These are phyloP conservation scores for Adansonia gregorii DNA, from an alignment of 441 rosid species.

Conservation along the genomic window DNA sequence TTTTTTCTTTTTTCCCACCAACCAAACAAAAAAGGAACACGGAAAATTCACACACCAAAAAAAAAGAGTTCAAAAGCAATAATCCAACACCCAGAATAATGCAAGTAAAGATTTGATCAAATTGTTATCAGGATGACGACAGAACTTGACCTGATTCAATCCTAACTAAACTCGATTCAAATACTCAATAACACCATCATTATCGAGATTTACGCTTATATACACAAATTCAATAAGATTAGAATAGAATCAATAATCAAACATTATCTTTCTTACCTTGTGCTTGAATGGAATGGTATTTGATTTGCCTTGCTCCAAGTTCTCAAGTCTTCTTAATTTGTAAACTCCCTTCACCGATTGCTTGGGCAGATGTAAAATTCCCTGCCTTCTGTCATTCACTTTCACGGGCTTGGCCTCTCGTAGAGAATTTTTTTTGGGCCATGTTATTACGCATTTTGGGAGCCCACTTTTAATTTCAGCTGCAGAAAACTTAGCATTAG, in stretches of 20 bases:
- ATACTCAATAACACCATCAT: not conserved
- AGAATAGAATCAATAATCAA: not conserved
- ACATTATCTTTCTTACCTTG: constrained; percentile 10
- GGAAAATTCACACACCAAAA: constrained; percentile 8
- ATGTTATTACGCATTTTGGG: too few relatives aligned
- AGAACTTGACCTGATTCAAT: not conserved
- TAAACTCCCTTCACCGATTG: not conserved
- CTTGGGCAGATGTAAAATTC: too few relatives aligned
- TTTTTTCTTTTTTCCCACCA: not conserved
- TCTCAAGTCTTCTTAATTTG: not conserved
- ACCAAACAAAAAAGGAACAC: constrained; percentile 11
- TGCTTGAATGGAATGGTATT: not conserved
- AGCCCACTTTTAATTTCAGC: too few relatives aligned
- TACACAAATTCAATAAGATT: not conserved
- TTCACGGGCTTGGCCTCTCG: too few relatives aligned
- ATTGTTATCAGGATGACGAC: not conserved
- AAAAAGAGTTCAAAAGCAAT: not conserved
- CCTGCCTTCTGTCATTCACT: too few relatives aligned
- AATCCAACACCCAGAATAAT: constrained; percentile 1
- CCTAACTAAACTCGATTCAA: not conserved
- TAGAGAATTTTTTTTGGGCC: too few relatives aligned
- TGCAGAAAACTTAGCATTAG: too few relatives aligned
- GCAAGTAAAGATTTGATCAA: not conserved
- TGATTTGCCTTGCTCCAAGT: not conserved
- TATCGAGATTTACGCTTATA: not conserved